Evolutionary conservation across 73 alveolate genomes (phyloP), one percentile per base, ranked within the genome.

Genomic region (Paramecium sonneborni): DNA sequence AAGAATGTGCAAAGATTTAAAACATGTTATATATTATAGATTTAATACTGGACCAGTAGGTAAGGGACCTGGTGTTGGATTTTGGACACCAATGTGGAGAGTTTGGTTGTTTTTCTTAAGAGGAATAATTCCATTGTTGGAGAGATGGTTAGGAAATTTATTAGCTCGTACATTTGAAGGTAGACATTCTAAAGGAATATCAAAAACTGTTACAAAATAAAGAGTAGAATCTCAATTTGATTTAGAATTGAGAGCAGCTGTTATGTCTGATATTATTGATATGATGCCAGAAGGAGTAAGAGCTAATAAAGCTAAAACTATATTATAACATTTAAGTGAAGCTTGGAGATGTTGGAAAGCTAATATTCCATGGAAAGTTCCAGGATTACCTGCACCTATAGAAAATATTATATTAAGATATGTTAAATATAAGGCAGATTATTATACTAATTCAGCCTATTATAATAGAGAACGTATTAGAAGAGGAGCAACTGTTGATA

Each of bases 301-400:
- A 88, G 99, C 99, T 10, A 99, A 99, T 95, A 99, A 99, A 93
- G 97, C 99, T 5, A 95, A 98, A 85, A 99, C 99, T 43, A 99
- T 99, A 79, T 88, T 99, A 94, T 98, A 99, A 94, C 99, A 99
- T 95, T 94, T 99, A 85, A 94, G 99, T 84, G 99, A 99, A 85
- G 99, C 99, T 57, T 99, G 99, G 99, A 94, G 99, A 88, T 99
- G 99, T 91, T 99, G 99, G 99, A 99, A 99, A 95, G 99, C 99
- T 15, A 99, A 99, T 94, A 99, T 99, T 48, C 99, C 99, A 0
- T 99, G 99, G 99, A 98, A 99, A 93, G 99, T 99, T 1, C 99
- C 99, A 9, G 99, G 99, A 20, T 90, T 99, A 92, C 99, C 99
- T 3, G 99, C 99, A 52, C 99, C 99, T 34, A 97, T 99, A 37